Percentiles rank a stretch among this genome's conserved stretches.
Conservation (phyloP, 441 rosid genomes). For the Arabidopsis hybrid region DNA sequence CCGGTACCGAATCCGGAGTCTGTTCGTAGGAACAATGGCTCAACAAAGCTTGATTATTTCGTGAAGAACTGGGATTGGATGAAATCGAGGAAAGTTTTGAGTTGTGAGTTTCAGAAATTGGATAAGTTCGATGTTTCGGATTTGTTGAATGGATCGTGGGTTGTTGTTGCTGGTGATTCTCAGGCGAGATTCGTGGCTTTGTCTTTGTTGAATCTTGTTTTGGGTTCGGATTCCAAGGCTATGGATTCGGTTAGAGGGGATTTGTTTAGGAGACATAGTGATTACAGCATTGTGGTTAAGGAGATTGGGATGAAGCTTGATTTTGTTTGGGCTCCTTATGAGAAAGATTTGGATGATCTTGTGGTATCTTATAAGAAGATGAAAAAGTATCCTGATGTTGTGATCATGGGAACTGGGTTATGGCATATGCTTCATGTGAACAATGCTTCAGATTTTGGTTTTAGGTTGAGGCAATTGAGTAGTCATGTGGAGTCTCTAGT, state of each 20-base stretch:
- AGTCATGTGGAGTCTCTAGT: conserved; percentile 61
- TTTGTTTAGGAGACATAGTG: conserved; percentile 81
- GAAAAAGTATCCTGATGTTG: conserved; percentile 72
- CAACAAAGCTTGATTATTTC: conserved; percentile 49
- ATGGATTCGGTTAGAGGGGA: conserved; percentile 61
- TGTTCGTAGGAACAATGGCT: conserved; percentile 19
- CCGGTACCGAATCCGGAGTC: conserved; percentile 40
- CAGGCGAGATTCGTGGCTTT: conserved; percentile 75
- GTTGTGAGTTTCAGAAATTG: conserved; percentile 77
- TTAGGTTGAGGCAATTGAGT: conserved; percentile 54
- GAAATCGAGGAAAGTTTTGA: conserved; percentile 54
- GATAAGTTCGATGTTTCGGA: conserved; percentile 64
- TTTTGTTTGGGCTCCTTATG: conserved; percentile 90
- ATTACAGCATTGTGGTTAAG: conserved; percentile 57
- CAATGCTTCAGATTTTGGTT: conserved; percentile 69
- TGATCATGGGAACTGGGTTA: conserved; percentile 83
- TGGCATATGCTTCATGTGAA: conserved; percentile 94
- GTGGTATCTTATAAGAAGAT: conserved; percentile 55
- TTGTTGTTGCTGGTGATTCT: conserved; percentile 93
- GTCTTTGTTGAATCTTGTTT: conserved; percentile 65
- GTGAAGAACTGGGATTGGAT: conserved; percentile 81
- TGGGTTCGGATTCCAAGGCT: conserved; percentile 55
- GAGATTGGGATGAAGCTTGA: conserved; percentile 83
- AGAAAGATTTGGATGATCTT: conserved; percentile 64
- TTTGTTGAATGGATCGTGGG: conserved; percentile 88